Evolutionary conservation across 2,329 filamentous ascomycete genomes (phyloP).

Genomic region (Incumbomyces lentus): DNA sequence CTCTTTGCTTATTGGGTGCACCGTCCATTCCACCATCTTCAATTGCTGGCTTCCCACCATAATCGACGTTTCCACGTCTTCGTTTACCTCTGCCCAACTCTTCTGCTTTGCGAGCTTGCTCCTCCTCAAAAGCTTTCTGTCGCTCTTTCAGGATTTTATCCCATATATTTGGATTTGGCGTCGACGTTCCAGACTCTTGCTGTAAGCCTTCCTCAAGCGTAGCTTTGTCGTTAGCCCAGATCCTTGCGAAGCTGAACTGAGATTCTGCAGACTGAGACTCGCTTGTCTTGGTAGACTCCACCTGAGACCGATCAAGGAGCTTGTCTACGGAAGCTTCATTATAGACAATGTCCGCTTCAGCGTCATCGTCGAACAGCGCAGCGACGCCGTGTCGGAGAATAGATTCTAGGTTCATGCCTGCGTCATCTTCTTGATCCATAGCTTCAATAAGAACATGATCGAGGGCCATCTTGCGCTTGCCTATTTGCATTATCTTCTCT

Average conservation of each 20-base stretch:
- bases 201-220: constrained; percentile 55
- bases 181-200: constrained; percentile 47
- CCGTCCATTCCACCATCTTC: constrained; percentile 9
- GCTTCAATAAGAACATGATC: constrained; percentile 91
- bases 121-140: constrained; percentile 64
- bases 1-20: constrained; percentile 20
- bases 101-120: constrained; percentile 58
- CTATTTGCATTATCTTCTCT: constrained; percentile 93
- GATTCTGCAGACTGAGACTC: constrained; percentile 60
- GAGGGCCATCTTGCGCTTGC: constrained; percentile 88
- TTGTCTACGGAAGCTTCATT: constrained; percentile 75
- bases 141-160: constrained; percentile 78
- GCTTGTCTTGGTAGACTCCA: constrained; percentile 59
- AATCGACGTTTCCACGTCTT: constrained; percentile 37
- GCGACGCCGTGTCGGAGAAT: constrained; percentile 81
- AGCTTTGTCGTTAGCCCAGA: constrained; percentile 79
- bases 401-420: constrained; percentile 69
- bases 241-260: constrained; percentile 78
- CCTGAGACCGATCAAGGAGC: constrained; percentile 74
- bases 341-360: constrained; percentile 63
- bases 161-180: constrained; percentile 56
- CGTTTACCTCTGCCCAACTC: constrained; percentile 79
- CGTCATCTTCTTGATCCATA: constrained; percentile 75
- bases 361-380: constrained; percentile 71
- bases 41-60: constrained; percentile 8